Conservation (phyloP, 2,329 filamentous ascomycete genomes). For the Orbilia oligospora region DNA sequence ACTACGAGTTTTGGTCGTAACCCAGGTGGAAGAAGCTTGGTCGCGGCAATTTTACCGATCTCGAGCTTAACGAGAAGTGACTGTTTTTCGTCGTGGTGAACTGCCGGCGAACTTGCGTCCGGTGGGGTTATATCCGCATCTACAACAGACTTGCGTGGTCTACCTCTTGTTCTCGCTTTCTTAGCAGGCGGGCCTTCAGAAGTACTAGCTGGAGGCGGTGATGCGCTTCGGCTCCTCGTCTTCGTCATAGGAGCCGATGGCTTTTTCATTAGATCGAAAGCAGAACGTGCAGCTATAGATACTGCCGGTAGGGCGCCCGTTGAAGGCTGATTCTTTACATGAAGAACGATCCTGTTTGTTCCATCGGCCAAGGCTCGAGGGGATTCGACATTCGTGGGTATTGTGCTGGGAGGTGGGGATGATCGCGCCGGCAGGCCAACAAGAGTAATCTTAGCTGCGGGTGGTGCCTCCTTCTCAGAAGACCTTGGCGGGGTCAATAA, state of each 20-base stretch:
- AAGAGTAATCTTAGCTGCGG: constrained; percentile 3
- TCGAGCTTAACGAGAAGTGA: constrained; percentile 41
- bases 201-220: constrained; percentile 32
- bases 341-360: not conserved
- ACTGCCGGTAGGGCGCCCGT: not conserved
- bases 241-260: constrained; percentile 20
- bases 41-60: constrained; percentile 49
- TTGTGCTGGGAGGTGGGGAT: constrained; percentile 4
- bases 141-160: constrained; percentile 45
- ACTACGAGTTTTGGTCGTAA: constrained; percentile 35
- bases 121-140: constrained; percentile 1
- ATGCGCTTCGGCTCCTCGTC: constrained; percentile 54
- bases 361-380: not conserved
- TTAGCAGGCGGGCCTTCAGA: constrained; percentile 48
- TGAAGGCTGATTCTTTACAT: not conserved
- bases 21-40: constrained; percentile 28
- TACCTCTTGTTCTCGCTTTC: constrained; percentile 50
- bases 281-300: constrained; percentile 30
- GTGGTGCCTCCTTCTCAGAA: constrained; percentile 46
- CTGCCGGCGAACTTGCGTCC: not conserved
- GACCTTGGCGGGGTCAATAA: constrained; percentile 51
- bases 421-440: constrained; percentile 4
- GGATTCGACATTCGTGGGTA: not conserved
- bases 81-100: not conserved
- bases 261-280: constrained; percentile 56